Evolutionary conservation across 345 rosid genomes (phyloP), one percentile per base, ranked within the genome.

Genomic region (Heritiera littoralis): DNA sequence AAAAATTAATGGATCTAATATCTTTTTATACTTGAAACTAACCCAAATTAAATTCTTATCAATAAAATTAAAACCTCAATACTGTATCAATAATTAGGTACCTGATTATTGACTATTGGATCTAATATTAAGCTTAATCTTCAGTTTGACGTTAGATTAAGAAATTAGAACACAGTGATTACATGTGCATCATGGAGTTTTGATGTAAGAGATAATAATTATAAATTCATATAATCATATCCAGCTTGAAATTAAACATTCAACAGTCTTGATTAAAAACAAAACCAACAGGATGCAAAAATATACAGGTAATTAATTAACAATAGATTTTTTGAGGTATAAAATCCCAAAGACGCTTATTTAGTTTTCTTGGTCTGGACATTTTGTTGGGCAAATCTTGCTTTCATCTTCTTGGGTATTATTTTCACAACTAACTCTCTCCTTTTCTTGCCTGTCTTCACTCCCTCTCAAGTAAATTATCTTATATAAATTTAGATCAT

Each of bases 371-470:
- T 79, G 84, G 72, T 67, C 66, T 38, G 58, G 64, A 71, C 85
- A 77, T 84, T 81, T 76, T 80, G 81, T 59, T 82, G 64, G 75
- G 55, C 54, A 79, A 74, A 83, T 38, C 72, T 77, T 80, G 69
- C 61, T 66, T 72, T 76, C 81, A 74, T 74, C 56, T 63, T 23
- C 72, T 84, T 38, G 13, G 3, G 51, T 8, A 18, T 54, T 18
- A 43, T 79, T 84, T 85, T 81, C 89, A 66, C 77, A 87, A 79
- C 86, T 82, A 83, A 87, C 83, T 76, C 78, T 58, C 66, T 74
- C 74, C 59, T 66, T 69, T 81, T 73, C 75, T 76, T 81, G 75
- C 77, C 79, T 79, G 65, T 65, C 61, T 52, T 45, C 85, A 38
- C 40, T 60, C 67, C 17, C 14, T 56, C 77, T 60, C 18, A 23